Evolutionary conservation across 139 green algal genomes (phyloP).

Genomic region (Chlorella sp.): DNA sequence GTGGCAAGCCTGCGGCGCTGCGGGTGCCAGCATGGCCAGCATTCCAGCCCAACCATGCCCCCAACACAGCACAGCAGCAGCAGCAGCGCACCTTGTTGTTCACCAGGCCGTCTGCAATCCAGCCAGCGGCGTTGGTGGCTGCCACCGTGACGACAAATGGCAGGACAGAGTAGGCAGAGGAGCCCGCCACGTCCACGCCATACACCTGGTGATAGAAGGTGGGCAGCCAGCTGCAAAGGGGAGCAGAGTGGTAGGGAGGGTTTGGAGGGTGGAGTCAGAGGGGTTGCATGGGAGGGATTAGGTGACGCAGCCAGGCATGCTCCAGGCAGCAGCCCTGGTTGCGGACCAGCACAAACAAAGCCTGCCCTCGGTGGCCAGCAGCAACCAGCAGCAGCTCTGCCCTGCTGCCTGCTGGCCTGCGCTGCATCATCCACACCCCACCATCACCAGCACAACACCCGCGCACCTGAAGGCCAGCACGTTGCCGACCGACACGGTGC

Average conservation of each 20-base stretch:
- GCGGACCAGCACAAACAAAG: too few species aligned
- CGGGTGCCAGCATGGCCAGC: too few species aligned
- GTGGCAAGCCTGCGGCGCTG: too few species aligned
- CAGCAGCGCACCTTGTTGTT: slow-evolving; percentile 61
- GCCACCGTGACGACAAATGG: slow-evolving; percentile 74
- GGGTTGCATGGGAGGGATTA: too few species aligned
- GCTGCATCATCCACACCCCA: too few species aligned
- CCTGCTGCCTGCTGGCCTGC: too few species aligned
- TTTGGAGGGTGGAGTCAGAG: not conserved
- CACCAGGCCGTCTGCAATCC: slow-evolving; percentile 71
- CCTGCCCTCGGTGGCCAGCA: too few species aligned
- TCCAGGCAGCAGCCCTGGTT: too few species aligned
- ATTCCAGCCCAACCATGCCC: too few species aligned
- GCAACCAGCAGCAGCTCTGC: too few species aligned
- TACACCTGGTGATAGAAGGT: slow-evolving; percentile 78
- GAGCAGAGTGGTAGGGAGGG: not conserved
- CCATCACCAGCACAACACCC: not conserved
- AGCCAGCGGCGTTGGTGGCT: slow-evolving; percentile 71
- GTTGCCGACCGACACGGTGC: slow-evolving; percentile 57
- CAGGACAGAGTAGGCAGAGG: slow-evolving; percentile 66
- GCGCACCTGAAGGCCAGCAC: slow-evolving; percentile 57
- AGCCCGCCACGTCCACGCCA: slow-evolving; percentile 64
- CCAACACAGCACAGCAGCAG: too few species aligned
- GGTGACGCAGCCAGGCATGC: too few species aligned
- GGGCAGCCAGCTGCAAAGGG: slow-evolving; percentile 67